These are phyloP conservation scores for Naganishia randhawae DNA, from an alignment of 768 basidiomycete species.

Conservation along the genomic window DNA sequence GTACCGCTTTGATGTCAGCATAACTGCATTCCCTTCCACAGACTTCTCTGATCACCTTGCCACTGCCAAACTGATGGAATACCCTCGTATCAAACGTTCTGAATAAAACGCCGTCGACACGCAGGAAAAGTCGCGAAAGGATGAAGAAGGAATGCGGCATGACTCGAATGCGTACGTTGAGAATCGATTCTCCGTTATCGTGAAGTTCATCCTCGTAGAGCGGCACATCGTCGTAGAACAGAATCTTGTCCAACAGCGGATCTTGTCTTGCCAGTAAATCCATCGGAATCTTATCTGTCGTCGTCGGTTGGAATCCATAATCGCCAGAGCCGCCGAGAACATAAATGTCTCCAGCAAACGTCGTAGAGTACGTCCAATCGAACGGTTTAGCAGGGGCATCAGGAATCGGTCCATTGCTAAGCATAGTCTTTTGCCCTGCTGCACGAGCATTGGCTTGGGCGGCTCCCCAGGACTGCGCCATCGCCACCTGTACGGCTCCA, in stretches of 20 bases:
- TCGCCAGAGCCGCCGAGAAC: slow-evolving; percentile 15
- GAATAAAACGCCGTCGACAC: slow-evolving; percentile 93
- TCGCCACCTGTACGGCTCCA: slow-evolving; percentile 87
- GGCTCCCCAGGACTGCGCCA: slow-evolving; percentile 79
- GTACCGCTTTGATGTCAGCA: slow-evolving; percentile 69
- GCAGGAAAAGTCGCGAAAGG: slow-evolving; percentile 80
- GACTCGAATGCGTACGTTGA: slow-evolving; percentile 84
- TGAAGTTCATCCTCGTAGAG: slow-evolving; percentile 95
- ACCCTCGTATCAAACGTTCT: slow-evolving; percentile 81
- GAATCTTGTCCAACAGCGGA: slow-evolving; percentile 61
- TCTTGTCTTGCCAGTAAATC: slow-evolving; percentile 80
- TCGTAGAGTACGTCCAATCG: slow-evolving; percentile 97
- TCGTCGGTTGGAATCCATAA: slow-evolving; percentile 37
- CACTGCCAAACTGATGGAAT: slow-evolving; percentile 69
- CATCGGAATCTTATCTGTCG: slow-evolving; percentile 63
- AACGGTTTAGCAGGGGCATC: slow-evolving; percentile 68
- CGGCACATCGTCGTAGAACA: slow-evolving; percentile 95
- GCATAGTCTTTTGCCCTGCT: slow-evolving; percentile 17
- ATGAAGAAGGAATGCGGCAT: slow-evolving; percentile 95
- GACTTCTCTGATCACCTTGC: slow-evolving; percentile 67
- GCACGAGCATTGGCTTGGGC: slow-evolving; percentile 9
- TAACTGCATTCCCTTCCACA: slow-evolving; percentile 91
- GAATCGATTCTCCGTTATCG: slow-evolving; percentile 85
- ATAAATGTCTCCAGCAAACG: slow-evolving; percentile 61
- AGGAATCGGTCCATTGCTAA: slow-evolving; percentile 44